Evolutionary conservation across 192 early-diverging fungal species (phyloP), one percentile per base, ranked within the genome.

Genomic region (Spizellomyces sp.): DNA sequence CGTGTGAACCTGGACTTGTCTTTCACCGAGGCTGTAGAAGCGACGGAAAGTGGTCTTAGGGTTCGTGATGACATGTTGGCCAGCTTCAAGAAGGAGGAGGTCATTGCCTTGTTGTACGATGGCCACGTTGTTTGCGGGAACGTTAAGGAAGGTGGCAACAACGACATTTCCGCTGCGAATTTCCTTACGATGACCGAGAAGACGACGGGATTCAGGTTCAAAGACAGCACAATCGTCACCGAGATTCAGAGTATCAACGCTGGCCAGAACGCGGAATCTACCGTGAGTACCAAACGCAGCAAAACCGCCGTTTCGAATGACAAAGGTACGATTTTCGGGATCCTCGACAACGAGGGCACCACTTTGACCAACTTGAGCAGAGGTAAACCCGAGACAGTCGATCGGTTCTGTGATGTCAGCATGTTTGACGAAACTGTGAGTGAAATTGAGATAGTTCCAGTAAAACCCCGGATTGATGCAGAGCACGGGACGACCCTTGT

Each of bases 11-110:
- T 76, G 72, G 6, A 67, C 72, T 43, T 83, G 82, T 5, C 81
- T 69, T 63, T 83, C 82, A 1, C 80, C 81, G 43, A 83, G 75
- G 12, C 77, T 76, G 60, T 79, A 83, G 67, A 83, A 82, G 15
- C 68, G 61, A 48, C 82, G 71, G 67, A 83, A 83, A 3, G 78
- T 77, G 9, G 82, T 83, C 42, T 73, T 69, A 50, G 77, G 71
- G 58, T 81, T 79, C 9, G 80, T 81, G 45, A 83, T 79, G 58
- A 81, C 80, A 58, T 84, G 82, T 78, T 84, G 82, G 17, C 82
- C 82, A 43, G 77, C 82, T n/a, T 77, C 48, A 12, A 84, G 62
- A 5, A 68, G 60, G 4, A 84, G 43, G 8, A 84, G 60, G 43
- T 80, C 67, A 17, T 78, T 80, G 19, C 75, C 81, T 48, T 76